phyloP scores from a whole-genome alignment of 805 yeast genomes.

The Pichia phayaonensis region DNA sequence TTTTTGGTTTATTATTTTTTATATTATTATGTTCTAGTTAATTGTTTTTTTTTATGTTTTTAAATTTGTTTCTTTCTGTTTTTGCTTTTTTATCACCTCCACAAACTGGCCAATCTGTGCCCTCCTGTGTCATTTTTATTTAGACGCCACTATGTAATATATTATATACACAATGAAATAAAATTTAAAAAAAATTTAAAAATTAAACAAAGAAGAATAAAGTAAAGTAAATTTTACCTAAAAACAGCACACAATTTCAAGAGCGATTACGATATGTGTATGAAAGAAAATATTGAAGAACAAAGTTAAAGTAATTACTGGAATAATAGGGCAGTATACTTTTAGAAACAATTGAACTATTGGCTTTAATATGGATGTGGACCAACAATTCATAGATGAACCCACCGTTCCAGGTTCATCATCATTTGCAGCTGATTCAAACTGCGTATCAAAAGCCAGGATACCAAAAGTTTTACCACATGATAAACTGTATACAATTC shows the following conservation, averaged over 20 bases:
- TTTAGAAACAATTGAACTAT: too few species aligned
- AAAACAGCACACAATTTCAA: too few species aligned
- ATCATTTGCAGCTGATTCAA: background rate
- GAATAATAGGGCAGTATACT: too few species aligned
- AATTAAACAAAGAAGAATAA: background rate
- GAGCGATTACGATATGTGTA: too few species aligned
- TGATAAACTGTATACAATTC: constrained; percentile 59
- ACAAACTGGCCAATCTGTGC: background rate
- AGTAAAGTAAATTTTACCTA: too few species aligned
- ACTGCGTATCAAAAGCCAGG: background rate
- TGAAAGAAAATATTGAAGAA: too few species aligned
- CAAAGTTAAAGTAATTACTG: too few species aligned
- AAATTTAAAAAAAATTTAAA: background rate
- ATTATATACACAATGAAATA: background rate
- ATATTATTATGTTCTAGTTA: background rate
- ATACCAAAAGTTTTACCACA: constrained; percentile 57
- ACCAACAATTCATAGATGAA: background rate
- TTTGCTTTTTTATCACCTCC: background rate
- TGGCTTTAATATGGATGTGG: background rate
- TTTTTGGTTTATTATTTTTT: background rate
- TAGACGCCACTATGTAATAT: background rate
- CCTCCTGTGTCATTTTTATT: background rate
- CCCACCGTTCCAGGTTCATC: background rate
- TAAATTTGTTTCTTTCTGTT: background rate
- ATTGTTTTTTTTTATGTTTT: background rate